A percentile compares a stretch with the other conserved stretches of the same genome.
These are phyloP conservation scores for Pyrenophora teres DNA, from an alignment of 2,329 filamentous ascomycete genomes.

Conservation along the genomic window DNA sequence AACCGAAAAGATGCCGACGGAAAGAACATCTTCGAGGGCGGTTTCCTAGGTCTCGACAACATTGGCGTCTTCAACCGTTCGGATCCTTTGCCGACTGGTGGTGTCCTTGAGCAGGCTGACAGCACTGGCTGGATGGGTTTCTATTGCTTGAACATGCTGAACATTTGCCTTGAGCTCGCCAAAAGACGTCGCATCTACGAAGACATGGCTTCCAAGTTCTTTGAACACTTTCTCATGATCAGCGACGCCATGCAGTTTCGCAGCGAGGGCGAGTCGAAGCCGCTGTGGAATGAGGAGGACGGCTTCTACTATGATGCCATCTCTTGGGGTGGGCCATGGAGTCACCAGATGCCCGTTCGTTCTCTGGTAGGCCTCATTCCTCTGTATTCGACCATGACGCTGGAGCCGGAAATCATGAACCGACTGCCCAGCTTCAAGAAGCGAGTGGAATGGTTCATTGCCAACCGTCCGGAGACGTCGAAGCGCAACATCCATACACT, in stretches of 20 bases:
- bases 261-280: constrained; percentile 72
- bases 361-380: constrained; percentile 94
- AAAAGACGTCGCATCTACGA: constrained; percentile 96
- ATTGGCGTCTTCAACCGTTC: constrained; percentile 98
- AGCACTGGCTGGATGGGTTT: constrained; percentile 99
- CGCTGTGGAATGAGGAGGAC: constrained; percentile 94
- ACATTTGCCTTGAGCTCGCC: constrained; percentile 91
- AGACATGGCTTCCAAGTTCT: constrained; percentile 97
- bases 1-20: constrained; percentile 93
- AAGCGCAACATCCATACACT: constrained; percentile 96
- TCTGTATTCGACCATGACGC: constrained; percentile 85
- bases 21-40: constrained; percentile 97
- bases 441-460: constrained; percentile 90
- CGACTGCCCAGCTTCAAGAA: constrained; percentile 92
- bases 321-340: constrained; percentile 91
- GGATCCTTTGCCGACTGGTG: constrained; percentile 89
- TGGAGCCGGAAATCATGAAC: constrained; percentile 93
- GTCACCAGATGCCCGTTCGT: constrained; percentile 87
- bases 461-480: constrained; percentile 82
- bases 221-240: constrained; percentile 97
- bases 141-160: constrained; percentile 94
- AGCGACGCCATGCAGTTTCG: constrained; percentile 90
- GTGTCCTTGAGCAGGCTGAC: constrained; percentile 92
- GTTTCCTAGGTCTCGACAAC: constrained; percentile 94
- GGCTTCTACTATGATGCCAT: constrained; percentile 99